Evolutionary conservation across 1,284 basidiomycete species (phyloP), one percentile per base, ranked within the genome.

Genomic region (Heliocybe sulcata): DNA sequence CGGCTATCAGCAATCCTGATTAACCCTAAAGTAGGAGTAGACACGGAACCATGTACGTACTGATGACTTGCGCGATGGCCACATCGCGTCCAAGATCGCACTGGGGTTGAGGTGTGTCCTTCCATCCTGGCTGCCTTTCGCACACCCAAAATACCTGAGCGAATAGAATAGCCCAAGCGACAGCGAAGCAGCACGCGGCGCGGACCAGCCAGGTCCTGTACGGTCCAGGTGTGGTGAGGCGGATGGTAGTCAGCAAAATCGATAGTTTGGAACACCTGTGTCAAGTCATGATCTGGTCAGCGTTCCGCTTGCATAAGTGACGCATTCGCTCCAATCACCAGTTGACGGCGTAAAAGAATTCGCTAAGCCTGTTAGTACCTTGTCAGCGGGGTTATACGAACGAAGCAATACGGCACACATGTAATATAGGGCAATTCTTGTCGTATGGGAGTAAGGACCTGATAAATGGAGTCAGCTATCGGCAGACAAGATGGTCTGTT

Each of bases 1-100:
- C n/a, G 23, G 19, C n/a, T 47, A 25, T 47, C 23, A 47, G n/a
- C 19, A 9, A 25, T 20, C 23, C 9, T 20, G n/a, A n/a, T n/a
- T n/a, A n/a, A 19, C 19, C 9, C 45, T 25, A 47, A 9, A 19
- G 45, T 9, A 20, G 9, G 11, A 47, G 19, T n/a, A n/a, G n/a
- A n/a, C n/a, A n/a, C n/a, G 19, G 45, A 47, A 47, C 23, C 8
- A 25, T 25, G n/a, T 20, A 9, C 23, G n/a, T 47, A 47, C 45
- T 47, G 45, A 47, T 25, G 19, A 47, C 19, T 47, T 47, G 45
- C 9, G 45, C 23, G 23, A 47, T 25, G n/a, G 45, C 45, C 45
- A 47, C 45, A 25, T 25, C 19, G n/a, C n/a, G 45, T 47, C 45
- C 45, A 47, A 47, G 45, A 11, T 47, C 45, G 45, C 45, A 47